Percentiles rank a stretch among this genome's conserved stretches.
Conservation (phyloP, 306 rosid species). For the Sechiopsis laciniata region DNA sequence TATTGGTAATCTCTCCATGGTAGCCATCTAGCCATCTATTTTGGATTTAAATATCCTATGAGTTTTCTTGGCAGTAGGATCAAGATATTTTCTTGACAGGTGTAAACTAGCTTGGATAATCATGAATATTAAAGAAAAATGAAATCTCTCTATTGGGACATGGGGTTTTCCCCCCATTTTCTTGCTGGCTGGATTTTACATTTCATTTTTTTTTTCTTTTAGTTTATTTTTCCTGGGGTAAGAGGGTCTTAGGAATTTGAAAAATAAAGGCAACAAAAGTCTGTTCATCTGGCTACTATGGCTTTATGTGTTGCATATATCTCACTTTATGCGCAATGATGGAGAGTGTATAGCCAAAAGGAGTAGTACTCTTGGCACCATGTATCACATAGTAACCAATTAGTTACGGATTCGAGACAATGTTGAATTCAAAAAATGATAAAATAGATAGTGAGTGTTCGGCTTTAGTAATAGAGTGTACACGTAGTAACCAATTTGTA, state of each 20-base stretch:
- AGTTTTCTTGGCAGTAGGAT: background rate
- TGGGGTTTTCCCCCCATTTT: background rate
- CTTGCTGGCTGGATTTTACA: background rate
- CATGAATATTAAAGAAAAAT: background rate
- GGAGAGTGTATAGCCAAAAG: background rate
- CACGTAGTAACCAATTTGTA: too few species aligned
- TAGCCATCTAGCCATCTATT: background rate
- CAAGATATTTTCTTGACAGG: too few species aligned
- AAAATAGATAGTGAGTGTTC: background rate
- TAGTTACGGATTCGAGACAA: too few species aligned
- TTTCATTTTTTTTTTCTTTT: background rate
- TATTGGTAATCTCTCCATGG: slow-evolving; percentile 6
- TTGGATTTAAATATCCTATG: background rate
- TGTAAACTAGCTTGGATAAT: too few species aligned
- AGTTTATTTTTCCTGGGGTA: background rate
- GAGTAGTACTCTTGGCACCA: too few species aligned
- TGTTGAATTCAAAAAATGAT: too few species aligned
- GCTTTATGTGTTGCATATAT: background rate
- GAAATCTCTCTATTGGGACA: background rate
- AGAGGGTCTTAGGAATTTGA: background rate
- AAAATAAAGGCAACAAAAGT: background rate
- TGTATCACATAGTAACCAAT: too few species aligned
- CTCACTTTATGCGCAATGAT: background rate
- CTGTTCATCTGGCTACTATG: background rate
- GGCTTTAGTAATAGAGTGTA: background rate